phyloP scores from a whole-genome alignment of 2,329 filamentous ascomycete genomes.

The Nemania sp. region DNA sequence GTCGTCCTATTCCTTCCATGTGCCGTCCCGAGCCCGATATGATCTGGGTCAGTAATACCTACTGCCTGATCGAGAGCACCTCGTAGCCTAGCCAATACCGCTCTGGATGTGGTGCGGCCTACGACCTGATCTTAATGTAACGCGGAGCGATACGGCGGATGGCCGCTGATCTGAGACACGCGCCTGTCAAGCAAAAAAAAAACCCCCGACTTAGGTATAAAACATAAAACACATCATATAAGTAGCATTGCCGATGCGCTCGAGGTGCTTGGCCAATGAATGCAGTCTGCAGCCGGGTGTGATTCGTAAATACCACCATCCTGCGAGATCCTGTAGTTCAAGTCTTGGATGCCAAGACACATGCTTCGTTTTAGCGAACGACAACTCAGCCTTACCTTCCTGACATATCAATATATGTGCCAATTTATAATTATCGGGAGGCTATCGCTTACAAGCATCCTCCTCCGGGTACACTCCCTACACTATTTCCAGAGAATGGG shows the following conservation, averaged over 20 bases:
- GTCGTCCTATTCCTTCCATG: not conserved
- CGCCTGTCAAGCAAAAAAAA: not conserved
- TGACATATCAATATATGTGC: too few species aligned
- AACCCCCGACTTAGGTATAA: not conserved
- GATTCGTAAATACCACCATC: not conserved
- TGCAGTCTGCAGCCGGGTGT: too few species aligned
- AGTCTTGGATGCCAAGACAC: slow-evolving; percentile 1
- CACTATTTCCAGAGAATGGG: too few species aligned
- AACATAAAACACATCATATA: not conserved
- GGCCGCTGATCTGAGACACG: slow-evolving; percentile 6
- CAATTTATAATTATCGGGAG: not conserved
- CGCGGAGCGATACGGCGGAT: not conserved
- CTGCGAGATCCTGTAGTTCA: not conserved
- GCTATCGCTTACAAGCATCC: not conserved
- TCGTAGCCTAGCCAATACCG: not conserved
- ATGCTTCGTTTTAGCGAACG: not conserved
- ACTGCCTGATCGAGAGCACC: not conserved
- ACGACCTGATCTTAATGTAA: not conserved
- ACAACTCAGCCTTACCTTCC: slow-evolving; percentile 14
- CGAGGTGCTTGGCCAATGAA: too few species aligned
- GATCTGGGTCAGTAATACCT: too few species aligned
- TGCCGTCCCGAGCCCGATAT: not conserved
- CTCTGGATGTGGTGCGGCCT: not conserved
- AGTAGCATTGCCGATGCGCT: too few species aligned
- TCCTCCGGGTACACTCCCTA: too few species aligned